These are phyloP conservation scores for Pythium coloratum DNA, from an alignment of 352 stramenopile species.

Conservation along the genomic window DNA sequence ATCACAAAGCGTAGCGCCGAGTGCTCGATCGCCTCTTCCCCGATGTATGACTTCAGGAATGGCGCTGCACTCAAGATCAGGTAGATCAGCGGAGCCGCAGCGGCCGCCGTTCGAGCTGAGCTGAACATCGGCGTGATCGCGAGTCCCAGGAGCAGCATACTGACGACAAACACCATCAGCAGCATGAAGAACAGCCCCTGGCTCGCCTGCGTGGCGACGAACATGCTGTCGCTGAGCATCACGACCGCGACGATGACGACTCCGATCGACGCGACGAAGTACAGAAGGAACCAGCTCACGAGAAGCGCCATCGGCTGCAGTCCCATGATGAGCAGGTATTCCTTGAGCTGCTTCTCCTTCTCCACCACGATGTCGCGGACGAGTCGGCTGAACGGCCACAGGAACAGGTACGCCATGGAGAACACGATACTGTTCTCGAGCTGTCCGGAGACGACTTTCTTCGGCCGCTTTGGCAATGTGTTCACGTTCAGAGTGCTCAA, in stretches of 20 bases:
- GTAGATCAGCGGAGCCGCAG: conserved; percentile 65
- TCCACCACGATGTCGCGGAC: conserved; percentile 87
- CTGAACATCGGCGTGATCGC: conserved; percentile 76
- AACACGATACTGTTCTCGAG: conserved; percentile 72
- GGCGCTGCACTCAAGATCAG: conserved; percentile 52
- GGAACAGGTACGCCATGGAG: conserved; percentile 72
- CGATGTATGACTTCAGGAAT: conserved; percentile 52
- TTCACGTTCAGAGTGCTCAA: conserved; percentile 44
- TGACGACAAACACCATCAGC: conserved; percentile 55
- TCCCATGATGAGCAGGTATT: conserved; percentile 91
- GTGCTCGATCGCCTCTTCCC: conserved; percentile 45
- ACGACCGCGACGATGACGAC: conserved; percentile 52
- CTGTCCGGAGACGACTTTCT: conserved; percentile 39
- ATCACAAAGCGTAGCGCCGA: conserved; percentile 35
- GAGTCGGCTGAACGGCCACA: conserved; percentile 87
- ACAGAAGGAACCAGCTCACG: conserved; percentile 79
- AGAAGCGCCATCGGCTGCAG: conserved; percentile 69
- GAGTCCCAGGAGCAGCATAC: conserved; percentile 68
- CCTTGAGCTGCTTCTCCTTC: conserved; percentile 89
- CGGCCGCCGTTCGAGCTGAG: conserved; percentile 65
- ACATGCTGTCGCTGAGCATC: conserved; percentile 67
- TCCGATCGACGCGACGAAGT: conserved; percentile 60
- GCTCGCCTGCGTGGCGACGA: conserved; percentile 41
- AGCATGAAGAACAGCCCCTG: conserved; percentile 59
- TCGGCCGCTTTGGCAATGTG: conserved; percentile 43